These are phyloP conservation scores for Trichophyton verrucosum DNA, from an alignment of 2,329 filamentous ascomycete species.

Conservation along the genomic window DNA sequence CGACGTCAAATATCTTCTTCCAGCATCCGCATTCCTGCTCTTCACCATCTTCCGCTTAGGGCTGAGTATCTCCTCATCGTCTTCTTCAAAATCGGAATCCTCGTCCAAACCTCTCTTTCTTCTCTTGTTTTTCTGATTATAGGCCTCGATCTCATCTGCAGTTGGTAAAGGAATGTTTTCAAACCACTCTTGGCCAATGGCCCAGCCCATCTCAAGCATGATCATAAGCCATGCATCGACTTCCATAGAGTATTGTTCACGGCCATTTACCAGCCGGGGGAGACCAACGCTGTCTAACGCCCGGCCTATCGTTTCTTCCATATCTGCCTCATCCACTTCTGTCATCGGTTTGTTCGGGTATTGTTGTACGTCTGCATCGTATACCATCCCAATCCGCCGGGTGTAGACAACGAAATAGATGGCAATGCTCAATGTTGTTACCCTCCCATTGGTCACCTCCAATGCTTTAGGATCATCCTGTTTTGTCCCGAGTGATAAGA, in stretches of 20 bases:
- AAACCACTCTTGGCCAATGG: constrained; percentile 56
- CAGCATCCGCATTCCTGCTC: constrained; percentile 10
- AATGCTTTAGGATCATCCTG: constrained; percentile 12
- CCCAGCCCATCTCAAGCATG: constrained; percentile 39
- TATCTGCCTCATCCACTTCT: neutral
- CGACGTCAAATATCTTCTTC: neutral
- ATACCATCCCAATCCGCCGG: constrained; percentile 18
- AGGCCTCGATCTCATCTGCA: constrained; percentile 4
- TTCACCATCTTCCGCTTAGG: constrained; percentile 19
- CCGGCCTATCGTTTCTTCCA: neutral
- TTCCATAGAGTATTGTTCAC: constrained; percentile 23
- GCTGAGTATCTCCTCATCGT: constrained; percentile 20
- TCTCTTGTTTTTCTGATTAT: constrained; percentile 4
- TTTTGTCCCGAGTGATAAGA: constrained; percentile 32
- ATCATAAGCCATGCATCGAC: constrained; percentile 51
- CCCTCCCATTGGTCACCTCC: constrained; percentile 16
- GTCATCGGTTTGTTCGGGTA: neutral
- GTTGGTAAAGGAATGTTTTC: constrained; percentile 37
- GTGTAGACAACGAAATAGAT: constrained; percentile 35
- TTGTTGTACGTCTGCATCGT: neutral
- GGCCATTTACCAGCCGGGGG: neutral
- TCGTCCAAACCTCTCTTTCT: constrained; percentile 10
- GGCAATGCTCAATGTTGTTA: constrained; percentile 30
- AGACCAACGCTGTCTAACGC: neutral
- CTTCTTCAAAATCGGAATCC: constrained; percentile 12